Conservation (phyloP, 208 protist genomes). For the Leishmania tarentolae region DNA sequence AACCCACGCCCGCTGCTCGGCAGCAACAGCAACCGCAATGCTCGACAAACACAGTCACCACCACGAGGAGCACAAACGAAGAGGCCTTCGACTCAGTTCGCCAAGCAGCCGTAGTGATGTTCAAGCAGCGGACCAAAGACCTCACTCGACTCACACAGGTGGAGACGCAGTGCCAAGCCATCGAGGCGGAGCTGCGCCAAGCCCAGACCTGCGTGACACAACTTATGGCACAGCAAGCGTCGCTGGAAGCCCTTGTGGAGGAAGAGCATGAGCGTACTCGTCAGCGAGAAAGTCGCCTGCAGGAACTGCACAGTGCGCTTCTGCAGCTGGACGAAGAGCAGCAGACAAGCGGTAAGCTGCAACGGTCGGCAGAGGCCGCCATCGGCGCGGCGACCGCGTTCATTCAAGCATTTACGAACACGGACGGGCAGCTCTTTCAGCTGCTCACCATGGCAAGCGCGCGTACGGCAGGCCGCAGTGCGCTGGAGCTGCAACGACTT, state of each 20-base stretch:
- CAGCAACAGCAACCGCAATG: constrained; percentile 6
- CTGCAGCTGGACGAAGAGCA: constrained; percentile 59
- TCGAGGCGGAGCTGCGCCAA: constrained; percentile 29
- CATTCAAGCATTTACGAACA: constrained; percentile 32
- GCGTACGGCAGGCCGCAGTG: constrained; percentile 32
- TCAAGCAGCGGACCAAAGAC: constrained; percentile 85
- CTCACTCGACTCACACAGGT: constrained; percentile 66
- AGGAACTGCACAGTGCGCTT: constrained; percentile 51
- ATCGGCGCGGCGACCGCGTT: constrained; percentile 36
- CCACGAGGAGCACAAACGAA: constrained; percentile 10
- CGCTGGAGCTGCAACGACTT: constrained; percentile 50
- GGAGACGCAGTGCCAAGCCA: constrained; percentile 26
- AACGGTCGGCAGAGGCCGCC: constrained; percentile 40
- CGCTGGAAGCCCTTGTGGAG: constrained; percentile 59
- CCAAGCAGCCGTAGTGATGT: constrained; percentile 68
- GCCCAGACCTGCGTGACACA: constrained; percentile 37
- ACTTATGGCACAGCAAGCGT: constrained; percentile 50
- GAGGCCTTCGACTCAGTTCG: constrained; percentile 75
- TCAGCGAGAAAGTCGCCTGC: constrained; percentile 50
- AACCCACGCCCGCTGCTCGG: not conserved
- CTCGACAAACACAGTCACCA: not conserved
- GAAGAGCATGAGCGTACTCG: constrained; percentile 53
- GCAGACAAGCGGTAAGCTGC: constrained; percentile 34
- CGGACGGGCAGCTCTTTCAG: constrained; percentile 35
- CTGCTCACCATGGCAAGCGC: constrained; percentile 47